Conservation (phyloP, 805 yeast species). For the baker's yeast (Saccharomyces cerevisiae) region DNA sequence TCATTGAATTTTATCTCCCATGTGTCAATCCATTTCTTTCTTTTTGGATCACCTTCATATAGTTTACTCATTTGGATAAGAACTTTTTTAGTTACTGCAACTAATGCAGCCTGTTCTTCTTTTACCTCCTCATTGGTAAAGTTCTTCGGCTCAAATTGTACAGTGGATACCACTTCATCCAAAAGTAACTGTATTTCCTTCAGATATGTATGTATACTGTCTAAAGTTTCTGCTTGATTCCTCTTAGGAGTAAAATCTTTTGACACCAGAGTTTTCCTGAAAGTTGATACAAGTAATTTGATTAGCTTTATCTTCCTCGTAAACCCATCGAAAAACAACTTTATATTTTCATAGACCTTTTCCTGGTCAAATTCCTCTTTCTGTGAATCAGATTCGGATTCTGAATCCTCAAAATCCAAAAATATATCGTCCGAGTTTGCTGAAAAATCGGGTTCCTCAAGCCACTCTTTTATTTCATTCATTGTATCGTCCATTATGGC, state of each 20-base stretch:
- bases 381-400: conserved; percentile 24
- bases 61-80: conserved; percentile 18
- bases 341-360: conserved; percentile 25
- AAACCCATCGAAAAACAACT: conserved; percentile 42
- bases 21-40: conserved; percentile 32
- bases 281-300: conserved; percentile 49
- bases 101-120: conserved; percentile 21
- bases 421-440: conserved; percentile 32
- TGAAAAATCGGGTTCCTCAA: conserved; percentile 47
- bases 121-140: conserved; percentile 14
- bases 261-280: conserved; percentile 49
- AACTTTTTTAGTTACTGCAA: conserved; percentile 32
- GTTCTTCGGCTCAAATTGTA: conserved; percentile 2
- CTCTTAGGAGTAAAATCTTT: conserved; percentile 19
- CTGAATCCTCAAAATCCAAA: conserved; percentile 22
- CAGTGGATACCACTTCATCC: neutral
- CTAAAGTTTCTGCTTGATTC: conserved; percentile 37
- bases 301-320: conserved; percentile 38
- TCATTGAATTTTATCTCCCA: conserved; percentile 26
- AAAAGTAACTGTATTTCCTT: neutral
- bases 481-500: conserved; percentile 51
- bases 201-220: conserved; percentile 34
- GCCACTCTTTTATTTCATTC: conserved; percentile 64
- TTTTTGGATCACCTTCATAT: conserved; percentile 44
- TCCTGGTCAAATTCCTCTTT: conserved; percentile 28